These are phyloP conservation scores for Blastobotrys aristatus DNA, from an alignment of 1,139 yeast species.

Conservation along the genomic window DNA sequence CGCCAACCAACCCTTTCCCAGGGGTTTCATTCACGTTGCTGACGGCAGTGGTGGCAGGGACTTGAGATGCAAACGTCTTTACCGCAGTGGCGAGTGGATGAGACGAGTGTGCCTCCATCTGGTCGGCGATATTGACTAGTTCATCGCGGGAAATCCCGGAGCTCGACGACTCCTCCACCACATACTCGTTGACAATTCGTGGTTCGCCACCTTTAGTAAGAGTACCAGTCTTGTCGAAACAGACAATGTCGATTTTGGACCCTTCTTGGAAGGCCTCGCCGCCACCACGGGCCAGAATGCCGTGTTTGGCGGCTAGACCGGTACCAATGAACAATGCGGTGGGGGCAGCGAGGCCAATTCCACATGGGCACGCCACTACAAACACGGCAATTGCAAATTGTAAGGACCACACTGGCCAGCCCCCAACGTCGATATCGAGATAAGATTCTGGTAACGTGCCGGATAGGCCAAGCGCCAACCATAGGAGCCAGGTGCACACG, in stretches of 20 bases:
- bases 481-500: conserved; percentile 58
- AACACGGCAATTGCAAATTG: conserved; percentile 75
- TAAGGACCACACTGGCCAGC: conserved; percentile 74
- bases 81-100: conserved; percentile 69
- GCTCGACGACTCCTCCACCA: conserved; percentile 22
- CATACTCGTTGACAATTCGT: conserved; percentile 47
- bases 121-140: conserved; percentile 48
- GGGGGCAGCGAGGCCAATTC: conserved; percentile 86
- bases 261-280: conserved; percentile 82
- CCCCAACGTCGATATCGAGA: conserved; percentile 62
- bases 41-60: conserved; percentile 8
- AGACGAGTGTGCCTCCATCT: conserved; percentile 58
- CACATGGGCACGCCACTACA: conserved; percentile 92
- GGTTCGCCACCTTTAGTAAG: conserved; percentile 53
- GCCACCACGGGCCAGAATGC: conserved; percentile 76
- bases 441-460: conserved; percentile 52
- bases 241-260: conserved; percentile 54
- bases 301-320: conserved; percentile 75
- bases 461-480: conserved; percentile 55
- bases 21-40: conserved; percentile 40
- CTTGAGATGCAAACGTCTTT: conserved; percentile 39
- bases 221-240: conserved; percentile 81
- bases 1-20: conserved; percentile 56
- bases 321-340: conserved; percentile 90
- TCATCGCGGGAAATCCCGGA: conserved; percentile 10